Evolutionary conservation across 306 rosid genomes (phyloP), one percentile per base, ranked within the genome.

Genomic region (Parietaria judaica): DNA sequence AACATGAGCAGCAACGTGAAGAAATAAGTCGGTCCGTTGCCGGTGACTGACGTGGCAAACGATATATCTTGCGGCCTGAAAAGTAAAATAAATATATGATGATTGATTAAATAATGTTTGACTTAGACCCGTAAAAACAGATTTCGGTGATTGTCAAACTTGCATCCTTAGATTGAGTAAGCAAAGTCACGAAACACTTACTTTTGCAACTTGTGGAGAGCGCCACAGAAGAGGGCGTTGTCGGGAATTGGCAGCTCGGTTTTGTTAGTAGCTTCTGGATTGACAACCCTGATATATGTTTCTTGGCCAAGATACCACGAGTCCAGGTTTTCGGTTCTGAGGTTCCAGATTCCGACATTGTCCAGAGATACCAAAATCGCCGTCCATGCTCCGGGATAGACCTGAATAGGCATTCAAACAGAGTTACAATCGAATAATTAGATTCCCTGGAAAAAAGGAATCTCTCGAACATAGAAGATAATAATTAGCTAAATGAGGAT

Each of bases 271-370:
- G 82, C 79, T 82, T 91, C 96, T 0, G 89, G 92, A 71, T 91
- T 91, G 63, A 88, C 86, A 73, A 91, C 85, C 66, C 79, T 70
- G 54, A 91, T 54, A 61, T 91, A 91, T 41, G 98, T 91, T 85
- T 91, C 98, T 74, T 91, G 98, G 78, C 98, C 98, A 39, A 91
- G 92, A 70, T 91, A 88, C 96, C 96, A 91, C 0, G 96, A 81
- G 70, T 91, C 98, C 1, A 91, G 96, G 74, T 87, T 91, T 67
- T 91, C 96, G 3, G 98, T 69, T 76, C 98, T 80, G 46, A 88
- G 72, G 77, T 88, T 91, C 98, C 98, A 91, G 36, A 91, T 58
- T 47, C 98, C 96, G 37, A 91, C 98, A 47, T 91, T 91, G 86
- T 91, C 98, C 0, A 91, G 86, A 41, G 98, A 91, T 50, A 91